Conservation (phyloP, 805 yeast genomes). For the Lipomyces yamanashiensis region DNA sequence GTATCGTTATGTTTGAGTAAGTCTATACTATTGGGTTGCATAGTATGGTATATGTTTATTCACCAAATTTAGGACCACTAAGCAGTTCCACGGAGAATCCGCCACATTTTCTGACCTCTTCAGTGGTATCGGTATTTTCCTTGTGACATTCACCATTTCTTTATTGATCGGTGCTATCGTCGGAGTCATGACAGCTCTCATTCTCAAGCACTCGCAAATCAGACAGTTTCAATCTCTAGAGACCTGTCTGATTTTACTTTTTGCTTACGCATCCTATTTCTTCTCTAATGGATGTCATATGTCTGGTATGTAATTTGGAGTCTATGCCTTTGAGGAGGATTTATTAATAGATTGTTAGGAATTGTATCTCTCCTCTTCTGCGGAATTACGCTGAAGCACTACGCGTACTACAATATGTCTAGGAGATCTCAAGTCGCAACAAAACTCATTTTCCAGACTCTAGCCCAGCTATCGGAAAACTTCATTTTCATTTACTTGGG, state of each 20-base stretch:
- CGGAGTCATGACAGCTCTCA: conserved; percentile 86
- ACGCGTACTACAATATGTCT: conserved; percentile 97
- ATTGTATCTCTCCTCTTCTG: conserved; percentile 77
- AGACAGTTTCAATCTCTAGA: conserved; percentile 97
- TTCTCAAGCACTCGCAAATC: conserved; percentile 88
- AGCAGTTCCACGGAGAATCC: conserved; percentile 87
- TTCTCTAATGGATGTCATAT: conserved; percentile 98
- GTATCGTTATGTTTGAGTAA: conserved; percentile 93
- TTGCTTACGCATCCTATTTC: conserved; percentile 95
- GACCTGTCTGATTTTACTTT: conserved; percentile 84
- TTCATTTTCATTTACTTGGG: conserved; percentile 96
- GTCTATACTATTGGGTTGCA: neutral
- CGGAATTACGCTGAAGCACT: conserved; percentile 95
- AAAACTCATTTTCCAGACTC: conserved; percentile 87
- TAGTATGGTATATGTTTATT: no score
- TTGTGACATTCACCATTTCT: conserved; percentile 91
- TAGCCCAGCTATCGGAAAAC: conserved; percentile 95
- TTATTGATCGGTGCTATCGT: conserved; percentile 85
- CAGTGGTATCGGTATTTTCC: conserved; percentile 90
- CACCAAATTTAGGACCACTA: conserved; percentile 64
- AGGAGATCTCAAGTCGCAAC: conserved; percentile 96
- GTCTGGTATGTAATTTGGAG: conserved; percentile 64
- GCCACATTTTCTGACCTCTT: conserved; percentile 76
- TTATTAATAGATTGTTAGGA: neutral
- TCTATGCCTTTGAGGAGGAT: neutral